Conservation (phyloP, 768 basidiomycete species). For the Lactifluus subvellereus region DNA sequence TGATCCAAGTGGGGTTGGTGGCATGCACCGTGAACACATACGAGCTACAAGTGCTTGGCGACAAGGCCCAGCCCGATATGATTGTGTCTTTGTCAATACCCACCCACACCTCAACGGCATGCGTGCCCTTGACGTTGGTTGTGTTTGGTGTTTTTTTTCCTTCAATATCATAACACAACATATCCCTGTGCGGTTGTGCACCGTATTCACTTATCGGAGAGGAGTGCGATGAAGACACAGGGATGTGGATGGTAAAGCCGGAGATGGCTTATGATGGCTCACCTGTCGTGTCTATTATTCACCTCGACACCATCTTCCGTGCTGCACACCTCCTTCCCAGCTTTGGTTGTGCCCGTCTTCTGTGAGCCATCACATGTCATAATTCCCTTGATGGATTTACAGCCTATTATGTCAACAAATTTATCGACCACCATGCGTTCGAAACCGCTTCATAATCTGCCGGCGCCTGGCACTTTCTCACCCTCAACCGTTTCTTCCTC, state of each 20-base stretch:
- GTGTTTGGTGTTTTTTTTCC: background rate
- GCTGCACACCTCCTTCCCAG: constrained; percentile 10
- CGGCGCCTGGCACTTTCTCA: no score
- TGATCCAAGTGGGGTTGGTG: background rate
- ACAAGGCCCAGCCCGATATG: no score
- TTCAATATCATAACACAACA: background rate
- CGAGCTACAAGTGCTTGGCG: no score
- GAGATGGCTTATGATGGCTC: background rate
- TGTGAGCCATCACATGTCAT: background rate
- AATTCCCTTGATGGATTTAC: no score
- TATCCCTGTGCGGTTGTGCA: constrained; percentile 14
- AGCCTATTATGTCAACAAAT: no score
- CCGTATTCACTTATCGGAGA: background rate
- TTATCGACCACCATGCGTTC: no score
- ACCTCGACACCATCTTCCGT: constrained; percentile 1
- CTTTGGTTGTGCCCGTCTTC: background rate
- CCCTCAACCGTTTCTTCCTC: no score
- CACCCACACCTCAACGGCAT: no score
- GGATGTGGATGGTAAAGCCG: constrained; percentile 10
- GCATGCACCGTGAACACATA: background rate
- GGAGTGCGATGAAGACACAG: background rate
- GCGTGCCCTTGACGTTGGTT: no score
- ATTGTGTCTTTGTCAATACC: background rate
- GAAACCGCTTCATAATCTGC: no score
- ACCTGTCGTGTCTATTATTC: background rate